Percentiles rank a stretch among this genome's conserved stretches.
Conservation (phyloP, 2,329 filamentous ascomycete genomes). For the Tympanopsis confertula region DNA sequence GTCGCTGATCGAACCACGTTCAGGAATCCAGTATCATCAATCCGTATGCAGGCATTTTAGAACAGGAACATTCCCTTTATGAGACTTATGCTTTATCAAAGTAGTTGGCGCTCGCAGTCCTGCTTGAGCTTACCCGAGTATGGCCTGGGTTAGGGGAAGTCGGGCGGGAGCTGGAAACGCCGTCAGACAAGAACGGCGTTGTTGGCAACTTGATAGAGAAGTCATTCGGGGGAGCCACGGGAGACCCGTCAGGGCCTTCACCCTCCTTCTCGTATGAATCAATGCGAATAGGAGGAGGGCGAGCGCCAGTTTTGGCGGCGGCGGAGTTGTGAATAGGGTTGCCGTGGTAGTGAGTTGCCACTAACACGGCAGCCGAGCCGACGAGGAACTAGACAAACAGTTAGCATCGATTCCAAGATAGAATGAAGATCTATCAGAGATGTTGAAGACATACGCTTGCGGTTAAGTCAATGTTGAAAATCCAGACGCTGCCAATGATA, state of each 20-base stretch:
- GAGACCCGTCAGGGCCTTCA: not conserved
- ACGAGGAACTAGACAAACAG: not conserved
- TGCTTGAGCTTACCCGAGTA: slow-evolving; percentile 7
- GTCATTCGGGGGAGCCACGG: not conserved
- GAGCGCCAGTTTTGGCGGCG: slow-evolving; percentile 3
- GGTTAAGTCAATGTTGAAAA: slow-evolving; percentile 3
- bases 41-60: no score
- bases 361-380: not conserved
- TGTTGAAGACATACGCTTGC: not conserved
- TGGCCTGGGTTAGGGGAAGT: not conserved
- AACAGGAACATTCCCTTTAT: no score
- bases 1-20: no score
- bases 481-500: slow-evolving; percentile 7
- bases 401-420: not conserved
- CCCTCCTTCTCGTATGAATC: not conserved
- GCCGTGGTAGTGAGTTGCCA: not conserved
- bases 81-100: no score
- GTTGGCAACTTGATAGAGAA: not conserved
- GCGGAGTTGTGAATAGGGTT: slow-evolving; percentile 1
- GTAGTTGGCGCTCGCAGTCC: slow-evolving; percentile 20
- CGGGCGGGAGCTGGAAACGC: not conserved
- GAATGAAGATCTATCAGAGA: not conserved
- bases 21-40: no score
- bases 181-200: not conserved
- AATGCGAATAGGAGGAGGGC: not conserved